These are phyloP conservation scores for Biancaea sappan DNA, from an alignment of 306 rosid species.

Conservation along the genomic window DNA sequence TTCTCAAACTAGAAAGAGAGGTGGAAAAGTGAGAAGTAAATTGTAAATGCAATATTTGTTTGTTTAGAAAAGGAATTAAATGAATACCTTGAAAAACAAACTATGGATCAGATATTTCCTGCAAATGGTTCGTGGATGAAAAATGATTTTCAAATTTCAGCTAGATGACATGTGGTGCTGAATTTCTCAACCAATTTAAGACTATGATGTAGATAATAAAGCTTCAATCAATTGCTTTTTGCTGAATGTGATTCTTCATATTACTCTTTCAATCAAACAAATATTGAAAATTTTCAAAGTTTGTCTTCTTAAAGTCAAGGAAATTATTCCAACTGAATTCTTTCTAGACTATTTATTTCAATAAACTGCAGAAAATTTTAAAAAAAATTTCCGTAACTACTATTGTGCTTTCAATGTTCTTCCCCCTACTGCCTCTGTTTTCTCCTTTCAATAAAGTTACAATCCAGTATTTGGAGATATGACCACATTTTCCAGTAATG, in stretches of 20 bases:
- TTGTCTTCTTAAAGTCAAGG: background rate
- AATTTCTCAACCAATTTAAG: background rate
- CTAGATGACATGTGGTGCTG: conserved; percentile 8
- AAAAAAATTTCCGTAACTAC: background rate
- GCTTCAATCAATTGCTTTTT: background rate
- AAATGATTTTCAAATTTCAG: background rate
- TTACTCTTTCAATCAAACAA: background rate
- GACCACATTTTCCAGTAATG: background rate
- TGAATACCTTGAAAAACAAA: background rate
- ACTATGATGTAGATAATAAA: background rate
- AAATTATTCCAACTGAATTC: background rate
- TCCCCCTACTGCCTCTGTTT: background rate
- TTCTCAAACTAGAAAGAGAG: background rate
- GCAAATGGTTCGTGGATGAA: background rate
- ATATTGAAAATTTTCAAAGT: background rate
- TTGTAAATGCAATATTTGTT: background rate
- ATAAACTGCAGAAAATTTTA: background rate
- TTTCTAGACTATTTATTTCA: background rate
- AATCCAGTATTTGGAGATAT: background rate
- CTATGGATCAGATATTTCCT: background rate
- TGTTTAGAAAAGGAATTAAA: background rate
- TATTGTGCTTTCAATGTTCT: background rate
- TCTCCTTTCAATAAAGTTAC: background rate
- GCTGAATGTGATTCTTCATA: background rate
- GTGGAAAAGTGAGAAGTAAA: background rate